phyloP scores from a whole-genome alignment of 2,329 filamentous ascomycete genomes.

The Paracoccidioides brasiliensis region DNA sequence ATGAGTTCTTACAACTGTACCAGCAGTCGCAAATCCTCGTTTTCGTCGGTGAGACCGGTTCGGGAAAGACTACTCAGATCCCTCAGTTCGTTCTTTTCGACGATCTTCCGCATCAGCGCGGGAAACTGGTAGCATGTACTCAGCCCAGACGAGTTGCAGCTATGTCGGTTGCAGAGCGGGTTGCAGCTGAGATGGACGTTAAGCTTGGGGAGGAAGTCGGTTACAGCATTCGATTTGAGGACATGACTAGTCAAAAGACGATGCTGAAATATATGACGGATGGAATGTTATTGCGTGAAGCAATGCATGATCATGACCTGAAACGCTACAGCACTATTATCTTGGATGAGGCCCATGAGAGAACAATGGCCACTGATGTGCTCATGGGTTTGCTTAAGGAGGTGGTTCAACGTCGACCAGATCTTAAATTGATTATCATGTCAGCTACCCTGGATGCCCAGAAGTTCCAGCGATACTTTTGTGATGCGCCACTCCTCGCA shows the following conservation, averaged over 20 bases:
- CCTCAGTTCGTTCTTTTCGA: constrained; percentile 97
- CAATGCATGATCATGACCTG: constrained; percentile 89
- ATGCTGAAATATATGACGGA: constrained; percentile 99
- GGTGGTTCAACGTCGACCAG: constrained; percentile 64
- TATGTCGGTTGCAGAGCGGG: constrained; percentile 97
- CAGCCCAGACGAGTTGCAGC: constrained; percentile 95
- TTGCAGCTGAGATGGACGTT: constrained; percentile 93
- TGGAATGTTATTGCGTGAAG: constrained; percentile 92
- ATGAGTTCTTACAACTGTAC: constrained; percentile 88
- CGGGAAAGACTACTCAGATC: constrained; percentile 97
- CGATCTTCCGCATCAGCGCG: constrained; percentile 72
- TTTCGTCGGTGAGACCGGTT: constrained; percentile 98
- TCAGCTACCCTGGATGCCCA: constrained; percentile 94
- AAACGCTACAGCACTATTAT: constrained; percentile 94
- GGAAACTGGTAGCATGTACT: constrained; percentile 91
- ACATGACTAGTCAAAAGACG: constrained; percentile 77
- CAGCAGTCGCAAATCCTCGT: constrained; percentile 92
- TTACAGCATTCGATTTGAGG: constrained; percentile 98
- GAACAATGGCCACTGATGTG: constrained; percentile 93
- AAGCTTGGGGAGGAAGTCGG: constrained; percentile 86
- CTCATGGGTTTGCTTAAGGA: constrained; percentile 94
- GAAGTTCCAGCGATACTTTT: constrained; percentile 97
- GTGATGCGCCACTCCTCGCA: constrained; percentile 80
- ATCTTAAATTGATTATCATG: constrained; percentile 98
- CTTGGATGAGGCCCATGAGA: constrained; percentile 95